phyloP scores from a whole-genome alignment of 164 flowering plant species.

The Chimonanthus salicifolius region DNA sequence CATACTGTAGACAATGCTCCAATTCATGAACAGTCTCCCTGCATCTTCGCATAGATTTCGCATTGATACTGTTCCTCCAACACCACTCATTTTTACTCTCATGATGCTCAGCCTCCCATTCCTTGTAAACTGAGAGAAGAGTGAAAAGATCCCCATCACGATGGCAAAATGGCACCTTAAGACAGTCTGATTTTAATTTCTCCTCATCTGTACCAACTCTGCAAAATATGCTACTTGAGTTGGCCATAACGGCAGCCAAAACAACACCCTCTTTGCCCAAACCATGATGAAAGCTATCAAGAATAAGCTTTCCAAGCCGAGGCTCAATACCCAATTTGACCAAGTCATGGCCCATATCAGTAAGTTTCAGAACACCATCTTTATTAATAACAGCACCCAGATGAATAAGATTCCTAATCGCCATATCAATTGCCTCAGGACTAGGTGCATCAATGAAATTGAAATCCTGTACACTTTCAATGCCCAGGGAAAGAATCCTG shows the following conservation, averaged over 20 bases:
- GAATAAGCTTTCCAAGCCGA: conserved; percentile 76
- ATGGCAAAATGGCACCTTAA: conserved; percentile 90
- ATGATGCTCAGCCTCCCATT: conserved; percentile 56
- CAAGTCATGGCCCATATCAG: conserved; percentile 49
- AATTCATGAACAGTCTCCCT: conserved; percentile 69
- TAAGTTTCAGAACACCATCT: conserved; percentile 42
- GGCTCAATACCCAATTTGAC: conserved; percentile 93
- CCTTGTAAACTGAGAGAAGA: conserved; percentile 78
- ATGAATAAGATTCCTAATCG: conserved; percentile 73
- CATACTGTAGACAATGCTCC: conserved; percentile 63
- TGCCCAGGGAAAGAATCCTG: conserved; percentile 78
- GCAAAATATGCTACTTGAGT: conserved; percentile 91
- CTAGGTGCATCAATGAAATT: conserved; percentile 92
- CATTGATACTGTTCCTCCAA: conserved; percentile 94
- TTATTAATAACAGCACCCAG: conserved; percentile 56
- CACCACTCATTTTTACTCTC: conserved; percentile 71
- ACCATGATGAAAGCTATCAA: conserved; percentile 36
- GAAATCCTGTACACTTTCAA: conserved; percentile 52
- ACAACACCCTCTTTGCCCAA: conserved; percentile 83
- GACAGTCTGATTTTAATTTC: conserved; percentile 74
- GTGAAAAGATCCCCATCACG: conserved; percentile 85
- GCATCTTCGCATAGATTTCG: conserved; percentile 86
- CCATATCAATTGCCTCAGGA: conserved; percentile 70
- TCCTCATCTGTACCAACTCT: conserved; percentile 74
- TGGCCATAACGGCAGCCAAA: conserved; percentile 95